Percentiles rank a stretch among this genome's conserved stretches.
phyloP scores from a whole-genome alignment of 768 basidiomycete genomes.

The Podaxis sp. region DNA sequence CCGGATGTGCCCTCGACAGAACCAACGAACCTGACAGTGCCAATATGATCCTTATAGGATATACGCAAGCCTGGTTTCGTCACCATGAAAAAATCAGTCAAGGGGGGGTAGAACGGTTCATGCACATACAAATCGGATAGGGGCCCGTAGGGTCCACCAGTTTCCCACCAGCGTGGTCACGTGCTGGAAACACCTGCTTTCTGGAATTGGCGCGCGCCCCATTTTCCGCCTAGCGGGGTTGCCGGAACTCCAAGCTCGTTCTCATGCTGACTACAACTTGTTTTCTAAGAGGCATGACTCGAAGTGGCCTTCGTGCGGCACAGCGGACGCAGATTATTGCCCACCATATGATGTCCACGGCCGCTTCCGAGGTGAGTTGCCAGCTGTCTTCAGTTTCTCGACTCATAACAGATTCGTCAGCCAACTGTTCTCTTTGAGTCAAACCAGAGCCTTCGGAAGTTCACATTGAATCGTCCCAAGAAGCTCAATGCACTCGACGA shows the following conservation, averaged over 20 bases:
- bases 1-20: constrained; percentile 60
- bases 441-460: constrained; percentile 59
- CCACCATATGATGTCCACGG: constrained; percentile 47
- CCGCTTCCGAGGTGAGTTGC: constrained; percentile 37
- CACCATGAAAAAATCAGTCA: constrained; percentile 26
- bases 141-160: background rate
- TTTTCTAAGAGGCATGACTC: constrained; percentile 39
- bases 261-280: constrained; percentile 31
- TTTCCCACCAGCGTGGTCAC: background rate
- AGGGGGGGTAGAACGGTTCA: constrained; percentile 18
- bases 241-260: constrained; percentile 12
- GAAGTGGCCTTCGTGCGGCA: constrained; percentile 30
- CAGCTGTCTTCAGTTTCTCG: background rate
- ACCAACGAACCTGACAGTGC: constrained; percentile 73
- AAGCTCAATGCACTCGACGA: constrained; percentile 84
- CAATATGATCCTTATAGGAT: constrained; percentile 48
- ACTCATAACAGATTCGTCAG: constrained; percentile 23
- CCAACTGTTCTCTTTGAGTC: constrained; percentile 69
- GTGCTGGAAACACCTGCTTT: background rate
- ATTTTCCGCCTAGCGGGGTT: constrained; percentile 7
- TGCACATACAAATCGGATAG: constrained; percentile 8
- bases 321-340: constrained; percentile 44
- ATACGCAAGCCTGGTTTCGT: constrained; percentile 54
- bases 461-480: constrained; percentile 73
- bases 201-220: background rate